A percentile compares a stretch with the other conserved stretches of the same genome.
phyloP scores from a whole-genome alignment of 2,329 filamentous ascomycete species.

The Cladosporium halotolerans region DNA sequence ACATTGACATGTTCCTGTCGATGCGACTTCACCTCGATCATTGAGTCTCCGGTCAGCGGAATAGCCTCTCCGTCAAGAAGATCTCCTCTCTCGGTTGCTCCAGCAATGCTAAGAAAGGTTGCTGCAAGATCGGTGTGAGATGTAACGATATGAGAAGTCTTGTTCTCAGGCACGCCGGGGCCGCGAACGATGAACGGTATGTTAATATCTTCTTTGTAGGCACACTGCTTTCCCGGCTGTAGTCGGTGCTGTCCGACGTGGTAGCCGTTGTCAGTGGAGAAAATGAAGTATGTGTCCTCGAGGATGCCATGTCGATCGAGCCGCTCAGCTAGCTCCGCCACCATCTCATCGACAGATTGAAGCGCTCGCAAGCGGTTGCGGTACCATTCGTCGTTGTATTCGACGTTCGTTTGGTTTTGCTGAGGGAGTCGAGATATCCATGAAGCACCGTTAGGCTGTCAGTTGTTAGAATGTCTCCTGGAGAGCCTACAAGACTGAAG shows the following conservation, averaged over 20 bases:
- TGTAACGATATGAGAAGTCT: slow-evolving; percentile 28
- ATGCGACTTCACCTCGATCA: slow-evolving; percentile 11
- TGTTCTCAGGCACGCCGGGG: slow-evolving; percentile 27
- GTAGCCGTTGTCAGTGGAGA: slow-evolving; percentile 36
- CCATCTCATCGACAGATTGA: slow-evolving; percentile 50
- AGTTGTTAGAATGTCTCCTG: not conserved
- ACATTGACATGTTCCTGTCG: slow-evolving; percentile 33
- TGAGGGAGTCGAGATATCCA: slow-evolving; percentile 41
- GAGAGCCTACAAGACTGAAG: not conserved
- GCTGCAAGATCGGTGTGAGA: slow-evolving; percentile 35
- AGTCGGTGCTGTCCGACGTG: slow-evolving; percentile 35
- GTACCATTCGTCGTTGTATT: slow-evolving; percentile 50
- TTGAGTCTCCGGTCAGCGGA: slow-evolving; percentile 23
- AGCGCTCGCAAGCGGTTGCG: slow-evolving; percentile 45
- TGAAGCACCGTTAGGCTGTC: slow-evolving; percentile 36
- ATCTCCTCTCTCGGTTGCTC: slow-evolving; percentile 14
- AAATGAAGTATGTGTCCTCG: slow-evolving; percentile 42
- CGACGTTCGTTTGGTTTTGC: slow-evolving; percentile 42
- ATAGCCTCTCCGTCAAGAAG: slow-evolving; percentile 33
- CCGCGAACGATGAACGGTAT: slow-evolving; percentile 34
- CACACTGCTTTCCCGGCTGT: slow-evolving; percentile 33
- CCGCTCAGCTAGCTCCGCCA: slow-evolving; percentile 39
- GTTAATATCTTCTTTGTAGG: slow-evolving; percentile 35
- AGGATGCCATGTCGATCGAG: slow-evolving; percentile 38
- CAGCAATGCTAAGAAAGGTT: slow-evolving; percentile 30